A percentile compares a stretch with the other conserved stretches of the same genome.
These are phyloP conservation scores for Acanthamoeba divionensis DNA, from an alignment of 208 protist species.

Conservation along the genomic window DNA sequence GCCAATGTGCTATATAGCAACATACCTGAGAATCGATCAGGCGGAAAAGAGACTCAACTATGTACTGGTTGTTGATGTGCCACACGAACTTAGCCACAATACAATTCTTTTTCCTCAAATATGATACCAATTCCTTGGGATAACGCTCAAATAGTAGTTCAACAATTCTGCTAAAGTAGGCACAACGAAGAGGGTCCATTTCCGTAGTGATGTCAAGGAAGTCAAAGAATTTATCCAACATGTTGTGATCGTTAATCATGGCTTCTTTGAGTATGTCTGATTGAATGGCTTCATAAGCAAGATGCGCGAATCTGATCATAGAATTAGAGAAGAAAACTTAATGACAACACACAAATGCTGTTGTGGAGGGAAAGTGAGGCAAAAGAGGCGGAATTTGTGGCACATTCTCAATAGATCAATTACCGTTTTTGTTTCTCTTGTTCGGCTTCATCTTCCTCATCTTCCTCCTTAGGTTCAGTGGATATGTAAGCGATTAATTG, in stretches of 20 bases:
- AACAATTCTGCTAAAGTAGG: conserved; percentile 12
- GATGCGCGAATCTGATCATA: conserved; percentile 22
- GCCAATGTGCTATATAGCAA: too few species aligned
- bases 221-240: conserved; percentile 28
- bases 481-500: conserved; percentile 19
- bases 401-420: not conserved
- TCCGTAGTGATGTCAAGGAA: conserved; percentile 9
- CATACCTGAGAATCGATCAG: not conserved
- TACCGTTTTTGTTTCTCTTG: conserved; percentile 10
- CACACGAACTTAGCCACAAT: conserved; percentile 26
- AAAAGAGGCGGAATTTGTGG: too few species aligned
- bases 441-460: conserved; percentile 11
- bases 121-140: conserved; percentile 10
- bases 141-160: conserved; percentile 17
- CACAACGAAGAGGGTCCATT: conserved; percentile 29
- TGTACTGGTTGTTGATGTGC: conserved; percentile 51
- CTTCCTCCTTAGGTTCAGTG: not conserved
- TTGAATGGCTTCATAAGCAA: conserved; percentile 21
- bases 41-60: conserved; percentile 16
- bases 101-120: conserved; percentile 25
- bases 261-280: conserved; percentile 41
- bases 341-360: not conserved
- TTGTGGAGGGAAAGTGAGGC: not conserved
- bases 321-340: not conserved
- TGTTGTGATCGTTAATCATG: conserved; percentile 39